Percentiles rank a stretch among this genome's conserved stretches.
Conservation (phyloP, 768 basidiomycete species). For the Naganishia vaughanmartiniae region DNA sequence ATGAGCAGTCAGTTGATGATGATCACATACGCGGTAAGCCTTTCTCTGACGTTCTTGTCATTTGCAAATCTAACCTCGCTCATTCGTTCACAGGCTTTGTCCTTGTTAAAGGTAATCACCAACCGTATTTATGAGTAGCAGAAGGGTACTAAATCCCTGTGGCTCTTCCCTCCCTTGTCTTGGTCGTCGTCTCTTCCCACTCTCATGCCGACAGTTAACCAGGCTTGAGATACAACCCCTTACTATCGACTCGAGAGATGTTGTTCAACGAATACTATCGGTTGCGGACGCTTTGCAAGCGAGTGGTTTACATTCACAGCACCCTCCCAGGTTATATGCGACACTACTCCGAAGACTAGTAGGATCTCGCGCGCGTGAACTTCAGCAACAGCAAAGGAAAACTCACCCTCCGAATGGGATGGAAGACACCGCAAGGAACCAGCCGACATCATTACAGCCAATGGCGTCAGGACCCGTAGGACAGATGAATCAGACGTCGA, state of each 20-base stretch:
- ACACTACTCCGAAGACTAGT: conserved; percentile 34
- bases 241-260: conserved; percentile 3
- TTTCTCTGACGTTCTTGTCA: not conserved
- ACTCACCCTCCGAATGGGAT: conserved; percentile 42
- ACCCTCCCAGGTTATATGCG: conserved; percentile 88
- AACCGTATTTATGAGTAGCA: not conserved
- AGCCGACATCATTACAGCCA: not conserved
- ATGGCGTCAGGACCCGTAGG: not conserved
- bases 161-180: too few relatives aligned
- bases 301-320: conserved; percentile 46
- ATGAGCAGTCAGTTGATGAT: conserved; percentile 90
- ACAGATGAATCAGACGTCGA: not conserved
- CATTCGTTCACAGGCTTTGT: conserved; percentile 55
- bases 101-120: conserved; percentile 74
- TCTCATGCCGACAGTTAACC: not conserved
- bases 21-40: conserved; percentile 74
- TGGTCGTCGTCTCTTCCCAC: too few relatives aligned
- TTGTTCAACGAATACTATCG: conserved; percentile 16
- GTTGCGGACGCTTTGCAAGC: conserved; percentile 17
- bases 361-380: conserved; percentile 6
- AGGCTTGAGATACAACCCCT: conserved; percentile 13
- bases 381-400: conserved; percentile 47
- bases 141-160: too few relatives aligned
- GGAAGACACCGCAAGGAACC: not conserved
- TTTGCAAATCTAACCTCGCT: not conserved